Base-by-base conservation (phyloP, 176 grass and related monocot genomes). In the Oryza glumipatula region DNA sequence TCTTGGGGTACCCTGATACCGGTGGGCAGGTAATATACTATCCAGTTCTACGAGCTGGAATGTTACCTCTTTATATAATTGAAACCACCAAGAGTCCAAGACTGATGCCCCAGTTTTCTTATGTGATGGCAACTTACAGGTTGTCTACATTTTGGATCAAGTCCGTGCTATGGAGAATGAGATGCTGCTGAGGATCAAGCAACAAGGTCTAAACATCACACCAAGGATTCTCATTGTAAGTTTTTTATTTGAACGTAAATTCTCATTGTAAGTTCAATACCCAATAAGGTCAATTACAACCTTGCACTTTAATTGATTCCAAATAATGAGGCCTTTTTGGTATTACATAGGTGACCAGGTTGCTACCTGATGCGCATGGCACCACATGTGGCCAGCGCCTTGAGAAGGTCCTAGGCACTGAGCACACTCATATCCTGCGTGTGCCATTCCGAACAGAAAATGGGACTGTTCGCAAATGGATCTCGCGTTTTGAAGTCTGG, bases 111-210 rank as follows among this genome's bases (percentile, higher is more conserved):
- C 68, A 60, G 26, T 21, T 60, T 45, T 64, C 22, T 45, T 7
- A 45, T 63, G 51, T 73, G 21, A 28, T 73, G 80, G 49, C 13
- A 71, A 82, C 69, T 52, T 74, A 56, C 82, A 94, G 92, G 81
- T 94, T 82, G 92, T 94, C 16, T 94, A 94, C 74, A 94, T 94
- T 76, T 87, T 94, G 92, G 92, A 94, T 84, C 92, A 94, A 94
- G 92, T 94, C 38, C 89, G 89, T 76, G 92, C 92, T 77, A 82
- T 94, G 84, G 92, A 94, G 84, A 87, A 83, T 76, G 92, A 94
- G 84, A 94, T 94, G 92, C 68, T 94, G 24, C 52, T 91, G 68
- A 87, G 87, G 73, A 94, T 94, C 83, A 94, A 94, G 77, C 89
- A 82, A 17, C 92, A 94, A 82, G 92, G 92, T 75, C 92, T 94